Percentiles rank a stretch among this genome's conserved stretches.
phyloP scores from a whole-genome alignment of 306 rosid species.

The Rosa lucieae region DNA sequence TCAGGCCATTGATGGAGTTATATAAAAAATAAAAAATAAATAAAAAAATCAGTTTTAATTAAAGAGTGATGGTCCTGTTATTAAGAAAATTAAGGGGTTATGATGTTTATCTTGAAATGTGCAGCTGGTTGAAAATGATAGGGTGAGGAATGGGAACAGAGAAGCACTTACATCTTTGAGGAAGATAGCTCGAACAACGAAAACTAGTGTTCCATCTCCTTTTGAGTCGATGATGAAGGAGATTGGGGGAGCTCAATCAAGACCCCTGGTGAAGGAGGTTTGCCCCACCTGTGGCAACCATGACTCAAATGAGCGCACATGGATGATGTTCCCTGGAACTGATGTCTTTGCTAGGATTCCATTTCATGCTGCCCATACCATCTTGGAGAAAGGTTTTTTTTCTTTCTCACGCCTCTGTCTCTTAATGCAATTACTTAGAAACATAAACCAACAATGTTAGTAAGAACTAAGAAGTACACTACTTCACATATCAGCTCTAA shows the following conservation, averaged over 20 bases:
- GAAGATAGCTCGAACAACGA: conserved; percentile 79
- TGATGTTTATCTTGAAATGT: conserved; percentile 19
- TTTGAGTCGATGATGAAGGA: conserved; percentile 88
- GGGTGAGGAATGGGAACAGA: conserved; percentile 78
- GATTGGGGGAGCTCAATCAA: conserved; percentile 51
- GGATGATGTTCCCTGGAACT: conserved; percentile 88
- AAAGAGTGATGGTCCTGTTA: neutral
- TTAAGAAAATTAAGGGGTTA: conserved; percentile 3
- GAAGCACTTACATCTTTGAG: conserved; percentile 90
- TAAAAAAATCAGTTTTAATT: neutral
- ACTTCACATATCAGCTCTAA: neutral
- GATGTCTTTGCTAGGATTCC: conserved; percentile 80
- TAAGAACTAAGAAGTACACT: neutral
- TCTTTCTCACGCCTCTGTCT: neutral
- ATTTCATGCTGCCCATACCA: conserved; percentile 80
- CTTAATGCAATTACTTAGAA: neutral
- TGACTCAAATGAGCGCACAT: conserved; percentile 61
- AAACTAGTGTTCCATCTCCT: conserved; percentile 73
- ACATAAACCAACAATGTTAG: neutral
- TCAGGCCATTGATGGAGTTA: neutral
- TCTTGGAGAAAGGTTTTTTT: conserved; percentile 72
- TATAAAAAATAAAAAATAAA: too few relatives aligned
- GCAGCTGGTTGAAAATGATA: conserved; percentile 82
- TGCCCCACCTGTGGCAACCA: conserved; percentile 83
- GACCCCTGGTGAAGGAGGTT: conserved; percentile 81